A percentile compares a stretch with the other conserved stretches of the same genome.
These are phyloP conservation scores for Candida incommunis DNA, from an alignment of 805 yeast species.

Conservation along the genomic window DNA sequence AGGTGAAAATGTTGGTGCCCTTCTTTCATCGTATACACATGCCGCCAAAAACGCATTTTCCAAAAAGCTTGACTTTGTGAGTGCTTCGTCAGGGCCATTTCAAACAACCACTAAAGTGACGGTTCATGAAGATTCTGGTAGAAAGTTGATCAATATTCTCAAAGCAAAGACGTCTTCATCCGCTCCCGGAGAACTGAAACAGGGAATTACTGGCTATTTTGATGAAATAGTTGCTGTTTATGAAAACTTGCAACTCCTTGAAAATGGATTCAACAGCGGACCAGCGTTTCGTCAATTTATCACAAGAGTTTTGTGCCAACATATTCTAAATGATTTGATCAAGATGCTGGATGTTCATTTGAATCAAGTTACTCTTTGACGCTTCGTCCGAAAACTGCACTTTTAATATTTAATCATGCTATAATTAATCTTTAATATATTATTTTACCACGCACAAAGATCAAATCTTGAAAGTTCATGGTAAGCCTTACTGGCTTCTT, in stretches of 20 bases:
- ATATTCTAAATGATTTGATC: not conserved
- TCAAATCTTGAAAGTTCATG: conserved; percentile 56
- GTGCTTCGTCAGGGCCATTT: not conserved
- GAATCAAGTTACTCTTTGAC: not conserved
- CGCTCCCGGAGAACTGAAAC: not conserved
- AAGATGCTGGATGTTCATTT: not conserved
- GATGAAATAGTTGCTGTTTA: not conserved
- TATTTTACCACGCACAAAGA: conserved; percentile 21
- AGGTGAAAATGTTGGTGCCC: not conserved
- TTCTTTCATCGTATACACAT: not conserved
- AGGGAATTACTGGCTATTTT: not conserved
- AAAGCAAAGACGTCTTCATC: not conserved
- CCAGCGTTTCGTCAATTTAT: not conserved
- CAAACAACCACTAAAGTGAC: not conserved
- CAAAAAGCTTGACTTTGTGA: not conserved
- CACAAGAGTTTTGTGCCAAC: not conserved
- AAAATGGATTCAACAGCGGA: not conserved
- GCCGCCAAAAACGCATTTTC: not conserved
- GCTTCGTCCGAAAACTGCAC: not conserved
- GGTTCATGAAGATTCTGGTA: not conserved
- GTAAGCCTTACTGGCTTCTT: conserved; percentile 46
- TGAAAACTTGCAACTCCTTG: not conserved
- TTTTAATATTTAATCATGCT: no score
- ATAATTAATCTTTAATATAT: no score
- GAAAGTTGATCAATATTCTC: not conserved